Evolutionary conservation across 305 asterid species (phyloP).

Genomic region (Andrographis paniculata): DNA sequence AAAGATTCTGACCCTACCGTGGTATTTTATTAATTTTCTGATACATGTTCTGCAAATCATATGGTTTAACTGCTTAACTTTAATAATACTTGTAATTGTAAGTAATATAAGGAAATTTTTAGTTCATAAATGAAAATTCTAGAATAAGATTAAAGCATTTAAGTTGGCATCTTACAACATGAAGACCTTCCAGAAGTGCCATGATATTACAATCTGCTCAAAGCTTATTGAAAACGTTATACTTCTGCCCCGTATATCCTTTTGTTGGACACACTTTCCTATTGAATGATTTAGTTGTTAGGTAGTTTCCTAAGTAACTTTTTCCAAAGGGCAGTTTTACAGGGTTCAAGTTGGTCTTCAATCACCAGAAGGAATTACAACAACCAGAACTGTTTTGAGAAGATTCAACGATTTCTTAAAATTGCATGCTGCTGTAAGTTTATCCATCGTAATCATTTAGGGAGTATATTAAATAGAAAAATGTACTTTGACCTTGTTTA

Average conservation of each 20-base stretch:
- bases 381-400: constrained; percentile 74
- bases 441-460: neutral
- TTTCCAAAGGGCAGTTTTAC: constrained; percentile 74
- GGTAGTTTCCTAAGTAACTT: constrained; percentile 28
- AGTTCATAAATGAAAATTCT: constrained; percentile 8
- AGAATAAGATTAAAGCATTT: constrained; percentile 5
- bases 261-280: constrained; percentile 7
- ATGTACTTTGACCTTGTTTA: neutral
- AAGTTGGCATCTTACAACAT: constrained; percentile 3
- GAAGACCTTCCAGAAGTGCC: constrained; percentile 7
- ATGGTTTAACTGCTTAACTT: constrained; percentile 10
- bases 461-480: neutral
- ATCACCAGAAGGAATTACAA: constrained; percentile 87
- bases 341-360: constrained; percentile 96
- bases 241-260: constrained; percentile 7
- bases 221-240: constrained; percentile 9
- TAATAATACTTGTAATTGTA: constrained; percentile 3
- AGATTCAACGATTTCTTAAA: constrained; percentile 75
- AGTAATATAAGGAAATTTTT: neutral
- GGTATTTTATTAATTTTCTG: constrained; percentile 42
- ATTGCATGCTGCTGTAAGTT: neutral
- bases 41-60: constrained; percentile 21
- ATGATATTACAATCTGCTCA: constrained; percentile 3
- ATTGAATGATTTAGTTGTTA: neutral
- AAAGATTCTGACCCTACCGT: constrained; percentile 89